Evolutionary conservation across 2,329 filamentous ascomycete genomes (phyloP).

Genomic region (Drechslerella coelobrocha): DNA sequence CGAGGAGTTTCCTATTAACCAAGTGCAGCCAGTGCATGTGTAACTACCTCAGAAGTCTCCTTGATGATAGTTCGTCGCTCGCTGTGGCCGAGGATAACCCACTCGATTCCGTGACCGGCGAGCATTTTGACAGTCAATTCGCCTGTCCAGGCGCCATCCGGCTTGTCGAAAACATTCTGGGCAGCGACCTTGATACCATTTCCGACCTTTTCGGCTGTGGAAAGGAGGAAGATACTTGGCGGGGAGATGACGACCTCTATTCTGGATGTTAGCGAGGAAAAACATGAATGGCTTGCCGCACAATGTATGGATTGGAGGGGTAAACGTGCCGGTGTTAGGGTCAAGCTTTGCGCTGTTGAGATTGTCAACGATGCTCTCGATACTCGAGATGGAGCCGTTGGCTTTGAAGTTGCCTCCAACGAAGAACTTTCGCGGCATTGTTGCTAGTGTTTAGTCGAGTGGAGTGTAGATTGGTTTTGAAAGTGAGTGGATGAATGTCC

Average conservation of each 20-base stretch:
- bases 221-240: constrained; percentile 86
- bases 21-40: not conserved
- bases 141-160: constrained; percentile 94
- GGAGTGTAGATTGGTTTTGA: constrained; percentile 6
- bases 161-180: constrained; percentile 97
- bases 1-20: not conserved
- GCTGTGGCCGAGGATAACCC: constrained; percentile 92
- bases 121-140: constrained; percentile 94
- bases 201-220: constrained; percentile 69
- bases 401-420: constrained; percentile 99
- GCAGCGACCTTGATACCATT: constrained; percentile 77
- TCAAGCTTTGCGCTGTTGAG: constrained; percentile 86
- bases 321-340: constrained; percentile 71
- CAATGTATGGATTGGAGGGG: constrained; percentile 5
- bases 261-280: constrained; percentile 52
- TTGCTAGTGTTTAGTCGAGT: constrained; percentile 8
- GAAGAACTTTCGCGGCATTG: constrained; percentile 78
- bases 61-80: constrained; percentile 89
- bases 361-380: constrained; percentile 87
- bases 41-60: constrained; percentile 74
- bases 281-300: constrained; percentile 7
- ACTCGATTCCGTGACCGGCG: constrained; percentile 84
- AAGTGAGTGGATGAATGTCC: not conserved
- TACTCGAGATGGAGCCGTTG: constrained; percentile 90
- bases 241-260: constrained; percentile 94